Conservation (phyloP, 73 alveolate genomes). For the Tetrahymena elliotti region DNA sequence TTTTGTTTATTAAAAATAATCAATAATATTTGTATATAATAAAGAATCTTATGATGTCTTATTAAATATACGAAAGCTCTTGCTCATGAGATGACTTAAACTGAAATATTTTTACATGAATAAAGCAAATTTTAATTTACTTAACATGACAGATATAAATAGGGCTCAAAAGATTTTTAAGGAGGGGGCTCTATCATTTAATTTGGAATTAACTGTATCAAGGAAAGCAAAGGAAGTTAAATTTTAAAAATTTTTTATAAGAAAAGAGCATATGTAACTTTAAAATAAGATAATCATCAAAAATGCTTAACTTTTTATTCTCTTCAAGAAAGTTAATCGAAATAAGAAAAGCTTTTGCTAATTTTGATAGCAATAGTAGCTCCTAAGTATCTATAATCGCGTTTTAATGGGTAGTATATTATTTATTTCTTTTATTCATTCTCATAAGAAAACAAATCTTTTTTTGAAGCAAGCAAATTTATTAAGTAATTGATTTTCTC, state of each 20-base stretch:
- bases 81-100: no score
- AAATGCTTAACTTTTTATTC: not conserved
- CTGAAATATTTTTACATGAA: not conserved
- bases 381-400: not conserved
- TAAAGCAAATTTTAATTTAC: not conserved
- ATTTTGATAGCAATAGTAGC: not conserved
- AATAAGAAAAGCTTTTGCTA: no score
- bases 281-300: not conserved
- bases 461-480: not conserved
- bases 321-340: not conserved
- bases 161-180: not conserved
- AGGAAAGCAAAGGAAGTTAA: not conserved
- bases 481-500: not conserved
- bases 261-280: not conserved
- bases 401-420: no score
- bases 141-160: not conserved
- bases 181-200: not conserved
- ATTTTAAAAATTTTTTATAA: not conserved
- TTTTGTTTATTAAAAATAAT: no score
- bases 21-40: no score
- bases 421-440: no score
- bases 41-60: not conserved
- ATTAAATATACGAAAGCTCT: not conserved
- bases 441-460: not conserved
- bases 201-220: not conserved